phyloP scores from a whole-genome alignment of 2,329 filamentous ascomycete species.

The Curvularia sp. region DNA sequence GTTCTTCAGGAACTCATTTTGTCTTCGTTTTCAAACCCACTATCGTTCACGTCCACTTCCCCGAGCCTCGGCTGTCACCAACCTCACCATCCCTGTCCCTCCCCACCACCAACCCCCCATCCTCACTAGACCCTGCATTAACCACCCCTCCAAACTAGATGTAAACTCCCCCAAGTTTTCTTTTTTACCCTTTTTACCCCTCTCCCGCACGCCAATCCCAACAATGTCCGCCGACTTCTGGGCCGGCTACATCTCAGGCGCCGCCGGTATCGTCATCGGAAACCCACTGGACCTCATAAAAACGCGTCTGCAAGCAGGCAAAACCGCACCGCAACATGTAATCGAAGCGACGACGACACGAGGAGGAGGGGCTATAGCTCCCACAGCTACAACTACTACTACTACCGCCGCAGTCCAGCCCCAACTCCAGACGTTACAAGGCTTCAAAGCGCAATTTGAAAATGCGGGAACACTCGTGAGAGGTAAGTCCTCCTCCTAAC shows the following conservation, averaged over 20 bases:
- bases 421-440: constrained; percentile 17
- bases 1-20: not conserved
- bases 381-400: too few relatives aligned
- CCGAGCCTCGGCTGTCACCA: constrained; percentile 26
- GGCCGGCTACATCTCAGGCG: constrained; percentile 89
- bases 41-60: not conserved
- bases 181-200: not conserved
- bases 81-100: not conserved
- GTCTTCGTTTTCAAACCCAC: not conserved
- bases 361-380: not conserved
- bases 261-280: constrained; percentile 83
- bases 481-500: constrained; percentile 34
- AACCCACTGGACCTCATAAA: constrained; percentile 85
- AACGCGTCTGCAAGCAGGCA: constrained; percentile 77
- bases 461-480: constrained; percentile 47
- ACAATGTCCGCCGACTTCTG: constrained; percentile 88
- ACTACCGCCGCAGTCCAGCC: constrained; percentile 6
- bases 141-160: constrained; percentile 19
- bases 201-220: not conserved
- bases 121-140: constrained; percentile 6
- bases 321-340: constrained; percentile 15
- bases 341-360: constrained; percentile 17
- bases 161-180: not conserved
- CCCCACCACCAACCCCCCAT: constrained; percentile 15
- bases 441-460: constrained; percentile 45